Evolutionary conservation across 495 filamentous ascomycete genomes (phyloP), one percentile per base, ranked within the genome.

Genomic region (Parachaetomium inaequale): DNA sequence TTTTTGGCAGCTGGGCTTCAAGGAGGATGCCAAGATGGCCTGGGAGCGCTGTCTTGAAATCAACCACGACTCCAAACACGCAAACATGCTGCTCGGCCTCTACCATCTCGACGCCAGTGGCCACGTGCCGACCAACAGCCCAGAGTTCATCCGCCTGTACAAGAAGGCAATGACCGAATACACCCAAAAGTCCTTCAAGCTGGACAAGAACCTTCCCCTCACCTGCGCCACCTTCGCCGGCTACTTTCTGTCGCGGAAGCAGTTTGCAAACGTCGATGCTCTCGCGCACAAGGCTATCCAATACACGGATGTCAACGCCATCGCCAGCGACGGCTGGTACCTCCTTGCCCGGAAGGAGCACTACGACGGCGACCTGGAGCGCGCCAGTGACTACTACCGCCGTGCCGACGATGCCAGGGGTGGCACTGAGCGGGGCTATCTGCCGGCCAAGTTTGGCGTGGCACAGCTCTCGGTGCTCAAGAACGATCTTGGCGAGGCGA

Each of bases 241-340:
- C 56, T 96, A 94, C 74, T 96, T 96, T 77, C 79, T 96, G 19
- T 83, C 89, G 3, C 82, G 87, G 61, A 94, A 89, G 71, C 81
- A 82, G 3, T 87, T 90, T 70, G 65, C 82, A 2, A 89, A 88
- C 51, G 93, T 94, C 11, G 93, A 98, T 62, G 82, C 82, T 12
- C 82, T 98, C 10, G 90, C 94, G 29, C 88, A 93, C 70, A 94
- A 93, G 72, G 92, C 95, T 2, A 96, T 98, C 63, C 90, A 96
- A 69, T 85, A 89, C 61, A 97, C 93, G 3, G 94, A 98, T 70
- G 92, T 97, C 63, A 93, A 95, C 73, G 88, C 90, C 14, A 90
- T 98, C 71, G 93, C 93, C 2, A 96, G 92, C 72, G 94, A 98
- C 68, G 94, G 93, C 23, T 97, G 92, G 92, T 98, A 96, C 74